A percentile compares a stretch with the other conserved stretches of the same genome.
These are phyloP conservation scores for Neopestalotiopsis clavispora DNA, from an alignment of 2,329 filamentous ascomycete genomes.

Conservation along the genomic window DNA sequence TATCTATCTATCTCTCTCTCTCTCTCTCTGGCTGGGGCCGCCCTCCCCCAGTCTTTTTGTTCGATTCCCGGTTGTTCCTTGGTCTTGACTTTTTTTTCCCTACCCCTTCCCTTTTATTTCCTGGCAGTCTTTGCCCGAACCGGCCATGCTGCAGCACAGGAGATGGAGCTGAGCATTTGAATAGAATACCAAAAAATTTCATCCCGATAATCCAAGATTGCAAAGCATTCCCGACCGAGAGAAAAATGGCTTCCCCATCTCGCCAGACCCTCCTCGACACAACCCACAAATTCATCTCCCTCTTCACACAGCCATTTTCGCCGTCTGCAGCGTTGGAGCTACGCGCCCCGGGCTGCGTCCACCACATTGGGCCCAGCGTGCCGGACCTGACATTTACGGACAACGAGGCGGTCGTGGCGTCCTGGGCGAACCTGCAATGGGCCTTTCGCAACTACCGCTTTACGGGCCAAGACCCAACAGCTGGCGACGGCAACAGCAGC, in stretches of 20 bases:
- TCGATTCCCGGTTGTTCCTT: background rate
- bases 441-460: background rate
- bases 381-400: background rate
- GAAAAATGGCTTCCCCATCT: background rate
- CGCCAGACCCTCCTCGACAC: slow-evolving; percentile 4
- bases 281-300: background rate
- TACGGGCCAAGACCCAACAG: too few relatives aligned
- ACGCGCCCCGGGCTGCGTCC: background rate
- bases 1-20: background rate
- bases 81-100: background rate
- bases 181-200: too few relatives aligned
- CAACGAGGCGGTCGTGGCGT: background rate
- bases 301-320: background rate
- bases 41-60: too few relatives aligned
- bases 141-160: too few relatives aligned
- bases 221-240: too few relatives aligned
- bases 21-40: background rate
- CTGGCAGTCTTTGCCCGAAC: too few relatives aligned
- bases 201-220: too few relatives aligned
- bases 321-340: background rate
- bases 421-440: slow-evolving; percentile 5
- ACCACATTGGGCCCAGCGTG: slow-evolving; percentile 3
- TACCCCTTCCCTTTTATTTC: background rate
- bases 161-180: too few relatives aligned
- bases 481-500: too few relatives aligned